Conservation (phyloP, 495 filamentous ascomycete genomes). For the Elaphomyces granulatus region DNA sequence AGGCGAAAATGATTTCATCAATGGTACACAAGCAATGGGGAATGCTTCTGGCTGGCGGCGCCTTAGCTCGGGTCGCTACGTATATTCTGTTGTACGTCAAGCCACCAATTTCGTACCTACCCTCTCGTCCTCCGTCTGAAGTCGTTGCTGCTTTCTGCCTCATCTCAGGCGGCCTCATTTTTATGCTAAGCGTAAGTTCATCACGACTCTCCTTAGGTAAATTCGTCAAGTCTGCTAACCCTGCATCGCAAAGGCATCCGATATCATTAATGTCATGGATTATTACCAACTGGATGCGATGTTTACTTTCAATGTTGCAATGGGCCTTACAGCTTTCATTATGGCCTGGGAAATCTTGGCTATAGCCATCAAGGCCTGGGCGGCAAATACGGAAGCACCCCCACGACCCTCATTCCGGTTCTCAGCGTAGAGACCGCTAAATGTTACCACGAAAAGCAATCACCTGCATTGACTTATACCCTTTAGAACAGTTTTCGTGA, state of each 20-base stretch:
- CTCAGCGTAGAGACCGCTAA: constrained; percentile 10
- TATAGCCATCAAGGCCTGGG: constrained; percentile 86
- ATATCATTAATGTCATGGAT: constrained; percentile 66
- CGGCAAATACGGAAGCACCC: constrained; percentile 44
- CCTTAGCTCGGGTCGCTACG: constrained; percentile 61
- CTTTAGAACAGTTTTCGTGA: too few relatives aligned
- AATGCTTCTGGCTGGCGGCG: constrained; percentile 65
- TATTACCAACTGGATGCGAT: constrained; percentile 59
- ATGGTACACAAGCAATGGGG: constrained; percentile 97
- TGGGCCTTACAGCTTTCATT: constrained; percentile 68
- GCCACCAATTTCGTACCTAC: constrained; percentile 72
- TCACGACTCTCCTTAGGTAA: not conserved
- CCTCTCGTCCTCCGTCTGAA: constrained; percentile 83
- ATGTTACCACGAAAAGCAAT: too few relatives aligned
- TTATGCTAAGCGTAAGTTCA: constrained; percentile 74
- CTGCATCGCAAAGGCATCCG: constrained; percentile 36
- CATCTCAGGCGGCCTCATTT: constrained; percentile 73
- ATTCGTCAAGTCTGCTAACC: too few relatives aligned
- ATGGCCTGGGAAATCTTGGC: constrained; percentile 73
- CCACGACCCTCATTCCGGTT: constrained; percentile 16
- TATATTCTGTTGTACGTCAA: constrained; percentile 69
- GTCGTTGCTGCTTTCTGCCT: constrained; percentile 75
- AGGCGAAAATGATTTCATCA: constrained; percentile 66
- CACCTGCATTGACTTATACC: too few relatives aligned
- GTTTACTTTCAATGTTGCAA: constrained; percentile 84